These are phyloP conservation scores for Pugionium dolabratum DNA, from an alignment of 345 rosid species.

Conservation along the genomic window DNA sequence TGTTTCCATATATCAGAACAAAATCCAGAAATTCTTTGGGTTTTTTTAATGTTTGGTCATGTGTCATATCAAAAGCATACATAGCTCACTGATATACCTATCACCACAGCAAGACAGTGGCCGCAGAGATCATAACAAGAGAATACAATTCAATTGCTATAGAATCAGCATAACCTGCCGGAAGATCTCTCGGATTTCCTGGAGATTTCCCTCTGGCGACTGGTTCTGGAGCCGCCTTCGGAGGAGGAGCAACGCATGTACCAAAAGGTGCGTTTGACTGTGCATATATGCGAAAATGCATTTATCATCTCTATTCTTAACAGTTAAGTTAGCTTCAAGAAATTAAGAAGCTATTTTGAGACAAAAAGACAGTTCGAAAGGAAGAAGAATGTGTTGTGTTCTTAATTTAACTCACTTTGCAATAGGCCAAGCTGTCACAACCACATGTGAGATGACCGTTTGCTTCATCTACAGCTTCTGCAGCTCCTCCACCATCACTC, in stretches of 20 bases:
- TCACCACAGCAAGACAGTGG: conserved; percentile 40
- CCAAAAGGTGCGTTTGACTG: conserved; percentile 79
- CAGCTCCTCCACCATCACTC: conserved; percentile 89
- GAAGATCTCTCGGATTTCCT: not conserved
- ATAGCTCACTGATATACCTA: conserved; percentile 3
- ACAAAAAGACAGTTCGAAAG: not conserved
- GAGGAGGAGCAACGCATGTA: conserved; percentile 74
- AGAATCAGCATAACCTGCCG: conserved; percentile 38
- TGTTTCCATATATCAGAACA: not conserved
- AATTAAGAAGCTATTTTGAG: not conserved
- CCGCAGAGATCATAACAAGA: conserved; percentile 28
- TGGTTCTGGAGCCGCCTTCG: conserved; percentile 73
- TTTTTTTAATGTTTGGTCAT: conserved; percentile 1
- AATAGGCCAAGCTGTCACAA: conserved; percentile 67
- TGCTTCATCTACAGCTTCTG: conserved; percentile 78
- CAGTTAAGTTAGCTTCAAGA: not conserved
- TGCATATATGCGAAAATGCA: not conserved
- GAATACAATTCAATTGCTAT: conserved; percentile 45
- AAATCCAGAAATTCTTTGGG: not conserved
- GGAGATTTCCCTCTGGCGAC: conserved; percentile 39
- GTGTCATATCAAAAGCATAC: conserved; percentile 23
- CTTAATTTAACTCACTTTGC: conserved; percentile 57
- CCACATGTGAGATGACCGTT: conserved; percentile 96
- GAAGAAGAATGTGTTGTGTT: conserved; percentile 1
- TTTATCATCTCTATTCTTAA: not conserved